phyloP scores from a whole-genome alignment of 1,139 yeast species.

The Hansenula anomala region DNA sequence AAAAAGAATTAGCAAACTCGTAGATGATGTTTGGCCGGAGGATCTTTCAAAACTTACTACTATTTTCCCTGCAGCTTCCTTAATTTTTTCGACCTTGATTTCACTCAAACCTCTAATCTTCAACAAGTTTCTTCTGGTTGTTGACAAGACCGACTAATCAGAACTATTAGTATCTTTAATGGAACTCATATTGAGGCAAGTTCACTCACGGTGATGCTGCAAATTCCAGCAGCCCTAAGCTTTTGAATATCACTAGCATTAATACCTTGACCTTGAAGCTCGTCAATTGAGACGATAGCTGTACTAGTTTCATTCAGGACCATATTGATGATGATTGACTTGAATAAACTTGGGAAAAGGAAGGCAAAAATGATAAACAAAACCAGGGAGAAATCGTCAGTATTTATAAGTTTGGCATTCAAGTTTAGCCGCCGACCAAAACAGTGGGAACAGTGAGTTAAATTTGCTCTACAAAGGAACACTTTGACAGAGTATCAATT shows the following conservation, averaged over 20 bases:
- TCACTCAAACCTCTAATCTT: constrained; percentile 55
- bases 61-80: constrained; percentile 54
- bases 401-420: no score
- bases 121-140: constrained; percentile 46
- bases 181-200: no score
- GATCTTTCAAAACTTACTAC: constrained; percentile 25
- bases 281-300: constrained; percentile 41
- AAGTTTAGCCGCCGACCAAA: no score
- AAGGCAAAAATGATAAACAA: no score
- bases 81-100: constrained; percentile 55
- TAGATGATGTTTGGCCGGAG: no score
- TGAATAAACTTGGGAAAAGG: no score
- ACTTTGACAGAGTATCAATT: no score
- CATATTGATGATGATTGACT: no score
- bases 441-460: no score
- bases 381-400: no score
- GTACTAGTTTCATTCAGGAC: constrained; percentile 3
- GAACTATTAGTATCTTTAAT: neutral
- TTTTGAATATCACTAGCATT: constrained; percentile 56
- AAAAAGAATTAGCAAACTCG: no score
- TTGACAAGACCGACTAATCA: constrained; percentile 42
- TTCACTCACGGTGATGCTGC: constrained; percentile 43
- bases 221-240: constrained; percentile 47
- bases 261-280: constrained; percentile 51
- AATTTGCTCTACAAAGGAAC: no score